These are phyloP conservation scores for Aureobasidium sp. DNA, from an alignment of 2,329 filamentous ascomycete species.

Conservation along the genomic window DNA sequence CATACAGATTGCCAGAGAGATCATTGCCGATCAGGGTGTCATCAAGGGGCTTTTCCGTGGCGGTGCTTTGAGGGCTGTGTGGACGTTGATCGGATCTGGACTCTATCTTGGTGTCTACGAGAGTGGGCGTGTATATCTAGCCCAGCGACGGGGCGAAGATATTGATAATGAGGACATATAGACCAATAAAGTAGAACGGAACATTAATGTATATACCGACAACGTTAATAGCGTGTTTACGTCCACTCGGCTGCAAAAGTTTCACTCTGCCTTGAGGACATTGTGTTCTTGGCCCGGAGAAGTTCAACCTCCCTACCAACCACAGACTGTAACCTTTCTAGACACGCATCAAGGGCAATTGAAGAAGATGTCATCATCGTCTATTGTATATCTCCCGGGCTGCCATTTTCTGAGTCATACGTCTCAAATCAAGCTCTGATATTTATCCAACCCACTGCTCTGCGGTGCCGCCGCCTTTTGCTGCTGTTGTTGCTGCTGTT, in stretches of 20 bases:
- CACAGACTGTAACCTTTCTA: no score
- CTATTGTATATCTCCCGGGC: background rate
- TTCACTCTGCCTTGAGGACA: no score
- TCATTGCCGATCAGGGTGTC: slow-evolving; percentile 61
- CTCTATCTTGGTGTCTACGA: slow-evolving; percentile 85
- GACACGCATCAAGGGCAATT: background rate
- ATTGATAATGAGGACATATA: slow-evolving; percentile 28
- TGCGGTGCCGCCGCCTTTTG: background rate
- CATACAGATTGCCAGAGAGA: slow-evolving; percentile 55
- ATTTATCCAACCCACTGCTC: slow-evolving; percentile 54
- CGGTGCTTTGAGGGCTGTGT: slow-evolving; percentile 62
- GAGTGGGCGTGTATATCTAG: slow-evolving; percentile 55
- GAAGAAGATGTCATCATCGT: background rate
- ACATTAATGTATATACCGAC: background rate
- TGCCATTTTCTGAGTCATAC: background rate
- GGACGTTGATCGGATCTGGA: slow-evolving; percentile 77
- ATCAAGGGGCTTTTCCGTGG: slow-evolving; percentile 67
- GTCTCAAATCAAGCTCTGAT: slow-evolving; percentile 49
- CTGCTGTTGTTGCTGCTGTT: slow-evolving; percentile 27
- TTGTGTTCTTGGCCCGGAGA: no score
- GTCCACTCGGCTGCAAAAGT: background rate
- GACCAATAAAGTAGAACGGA: no score
- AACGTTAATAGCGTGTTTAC: background rate
- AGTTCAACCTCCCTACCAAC: no score
- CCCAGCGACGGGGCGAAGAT: slow-evolving; percentile 36